These are phyloP conservation scores for Elongisporangium prolatum DNA, from an alignment of 352 stramenopile species.

Conservation along the genomic window DNA sequence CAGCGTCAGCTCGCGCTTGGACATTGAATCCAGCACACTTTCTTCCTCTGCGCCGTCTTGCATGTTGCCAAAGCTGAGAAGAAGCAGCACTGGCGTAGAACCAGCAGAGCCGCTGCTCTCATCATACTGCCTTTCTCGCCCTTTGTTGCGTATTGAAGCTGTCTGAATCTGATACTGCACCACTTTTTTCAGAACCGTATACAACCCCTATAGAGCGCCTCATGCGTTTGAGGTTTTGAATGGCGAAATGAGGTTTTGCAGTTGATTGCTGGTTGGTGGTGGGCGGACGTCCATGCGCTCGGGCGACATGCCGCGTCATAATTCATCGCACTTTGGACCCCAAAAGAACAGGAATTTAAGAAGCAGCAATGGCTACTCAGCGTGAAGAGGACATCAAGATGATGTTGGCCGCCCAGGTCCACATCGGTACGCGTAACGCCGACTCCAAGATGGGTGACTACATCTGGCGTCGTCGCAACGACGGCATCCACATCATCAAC, in stretches of 20 bases:
- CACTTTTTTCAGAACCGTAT: neutral
- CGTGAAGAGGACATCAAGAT: conserved; percentile 99
- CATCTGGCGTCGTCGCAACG: conserved; percentile 98
- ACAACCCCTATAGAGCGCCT: neutral
- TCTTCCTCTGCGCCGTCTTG: neutral
- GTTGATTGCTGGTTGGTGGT: conserved; percentile 4
- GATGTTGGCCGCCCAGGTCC: conserved; percentile 99
- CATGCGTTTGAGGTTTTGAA: neutral
- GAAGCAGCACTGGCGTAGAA: neutral
- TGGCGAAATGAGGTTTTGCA: conserved; percentile 5
- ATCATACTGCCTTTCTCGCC: neutral
- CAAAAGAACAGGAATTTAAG: conserved; percentile 27
- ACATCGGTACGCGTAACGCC: conserved; percentile 99
- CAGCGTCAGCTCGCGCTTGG: conserved; percentile 15
- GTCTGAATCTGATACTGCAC: neutral
- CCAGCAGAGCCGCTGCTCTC: neutral
- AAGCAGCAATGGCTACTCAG: conserved; percentile 77
- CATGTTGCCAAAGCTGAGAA: neutral
- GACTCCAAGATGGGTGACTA: conserved; percentile 99
- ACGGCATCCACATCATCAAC: conserved; percentile 99
- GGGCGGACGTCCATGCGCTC: conserved; percentile 1
- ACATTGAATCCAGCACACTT: neutral
- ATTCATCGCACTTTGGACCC: conserved; percentile 49
- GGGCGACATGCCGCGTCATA: conserved; percentile 13
- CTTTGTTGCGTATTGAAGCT: neutral